phyloP scores from a whole-genome alignment of 2,329 filamentous ascomycete genomes.

The Aspergillus arachidicola region DNA sequence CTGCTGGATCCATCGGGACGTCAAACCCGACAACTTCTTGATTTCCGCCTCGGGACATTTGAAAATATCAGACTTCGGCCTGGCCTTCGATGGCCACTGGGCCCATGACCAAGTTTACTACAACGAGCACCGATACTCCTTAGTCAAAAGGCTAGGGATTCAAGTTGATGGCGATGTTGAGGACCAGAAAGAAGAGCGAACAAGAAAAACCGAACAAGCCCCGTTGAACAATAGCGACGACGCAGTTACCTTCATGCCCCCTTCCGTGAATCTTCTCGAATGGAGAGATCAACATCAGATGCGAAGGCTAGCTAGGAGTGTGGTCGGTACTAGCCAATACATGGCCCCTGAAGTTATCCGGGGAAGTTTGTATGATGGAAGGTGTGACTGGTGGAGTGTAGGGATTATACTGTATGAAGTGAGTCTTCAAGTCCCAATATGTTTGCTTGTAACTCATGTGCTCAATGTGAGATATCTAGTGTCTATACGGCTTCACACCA shows the following conservation, averaged over 20 bases:
- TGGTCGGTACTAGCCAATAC: constrained; percentile 95
- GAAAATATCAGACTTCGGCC: constrained; percentile 94
- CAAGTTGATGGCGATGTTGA: constrained; percentile 71
- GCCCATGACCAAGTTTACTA: constrained; percentile 87
- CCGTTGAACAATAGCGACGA: constrained; percentile 16
- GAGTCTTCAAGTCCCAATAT: constrained; percentile 9
- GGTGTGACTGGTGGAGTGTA: constrained; percentile 97
- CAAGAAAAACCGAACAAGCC: constrained; percentile 33
- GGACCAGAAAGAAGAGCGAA: constrained; percentile 64
- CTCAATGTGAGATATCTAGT: constrained; percentile 48
- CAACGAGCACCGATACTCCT: constrained; percentile 75
- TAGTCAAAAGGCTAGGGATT: constrained; percentile 77
- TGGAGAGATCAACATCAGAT: constrained; percentile 72
- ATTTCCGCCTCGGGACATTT: constrained; percentile 86
- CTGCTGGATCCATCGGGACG: constrained; percentile 89
- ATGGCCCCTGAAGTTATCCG: constrained; percentile 94
- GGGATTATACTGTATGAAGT: constrained; percentile 90
- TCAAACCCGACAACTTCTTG: constrained; percentile 97
- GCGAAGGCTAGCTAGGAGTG: constrained; percentile 75
- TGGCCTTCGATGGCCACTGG: constrained; percentile 96
- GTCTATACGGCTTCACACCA: constrained; percentile 86
- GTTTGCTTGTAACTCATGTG: neutral
- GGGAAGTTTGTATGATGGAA: constrained; percentile 81
- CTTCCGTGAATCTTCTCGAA: constrained; percentile 59
- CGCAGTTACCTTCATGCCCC: constrained; percentile 39